Evolutionary conservation across 192 early-diverging fungal genomes (phyloP).

Genomic region (Pecoramyces ruminantium): DNA sequence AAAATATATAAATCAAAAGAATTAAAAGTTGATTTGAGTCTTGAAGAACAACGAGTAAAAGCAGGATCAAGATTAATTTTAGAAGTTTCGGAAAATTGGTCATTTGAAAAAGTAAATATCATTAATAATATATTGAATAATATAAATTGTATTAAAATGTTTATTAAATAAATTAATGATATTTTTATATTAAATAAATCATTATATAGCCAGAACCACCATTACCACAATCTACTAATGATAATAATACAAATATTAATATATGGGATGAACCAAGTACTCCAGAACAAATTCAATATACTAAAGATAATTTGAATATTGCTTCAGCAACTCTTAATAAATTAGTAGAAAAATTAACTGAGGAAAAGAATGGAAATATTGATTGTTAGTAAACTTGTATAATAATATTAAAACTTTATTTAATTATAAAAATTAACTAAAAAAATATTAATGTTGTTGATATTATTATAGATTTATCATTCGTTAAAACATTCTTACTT

Average conservation of each 20-base stretch:
- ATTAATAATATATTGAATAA: too few relatives aligned
- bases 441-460: too few relatives aligned
- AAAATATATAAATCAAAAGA: not conserved
- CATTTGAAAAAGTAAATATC: too few relatives aligned
- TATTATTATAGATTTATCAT: conserved; percentile 9
- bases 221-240: not conserved
- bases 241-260: not conserved
- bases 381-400: too few relatives aligned
- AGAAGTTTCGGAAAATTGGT: not conserved
- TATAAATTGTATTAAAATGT: too few relatives aligned
- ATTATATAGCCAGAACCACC: not conserved
- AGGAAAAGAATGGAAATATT: conserved; percentile 9
- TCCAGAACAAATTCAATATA: conserved; percentile 3
- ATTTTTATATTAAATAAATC: too few relatives aligned
- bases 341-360: conserved; percentile 10
- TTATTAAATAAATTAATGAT: too few relatives aligned
- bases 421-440: too few relatives aligned
- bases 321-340: conserved; percentile 10
- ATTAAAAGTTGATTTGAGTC: not conserved
- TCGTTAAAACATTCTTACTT: conserved; percentile 17
- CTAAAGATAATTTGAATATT: not conserved
- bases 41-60: not conserved
- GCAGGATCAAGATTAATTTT: not conserved
- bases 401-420: too few relatives aligned
- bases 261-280: conserved; percentile 11